phyloP scores from a whole-genome alignment of 208 protist species.

The Trypanosoma scelopori region DNA sequence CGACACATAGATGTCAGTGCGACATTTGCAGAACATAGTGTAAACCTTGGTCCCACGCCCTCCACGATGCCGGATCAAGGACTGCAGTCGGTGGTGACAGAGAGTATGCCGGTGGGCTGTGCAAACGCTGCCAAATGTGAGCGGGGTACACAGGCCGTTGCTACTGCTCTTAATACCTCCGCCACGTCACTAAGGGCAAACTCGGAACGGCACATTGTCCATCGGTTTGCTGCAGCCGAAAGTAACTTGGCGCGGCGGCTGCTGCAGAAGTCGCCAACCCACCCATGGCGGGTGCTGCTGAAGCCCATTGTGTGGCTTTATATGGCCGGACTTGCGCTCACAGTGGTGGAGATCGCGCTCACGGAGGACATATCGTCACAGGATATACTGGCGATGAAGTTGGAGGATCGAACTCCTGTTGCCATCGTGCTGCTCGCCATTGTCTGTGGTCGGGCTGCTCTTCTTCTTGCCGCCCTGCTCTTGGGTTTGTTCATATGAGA shows the following conservation, averaged over 20 bases:
- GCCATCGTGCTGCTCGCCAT: conserved; percentile 26
- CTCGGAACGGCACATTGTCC: neutral
- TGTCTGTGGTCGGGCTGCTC: conserved; percentile 23
- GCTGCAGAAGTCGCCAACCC: neutral
- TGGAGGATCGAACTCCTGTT: neutral
- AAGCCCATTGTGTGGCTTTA: conserved; percentile 32
- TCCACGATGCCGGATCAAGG: too few relatives aligned
- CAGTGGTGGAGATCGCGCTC: conserved; percentile 46
- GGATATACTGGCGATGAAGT: conserved; percentile 25
- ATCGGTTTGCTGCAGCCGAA: neutral
- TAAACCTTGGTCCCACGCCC: too few relatives aligned
- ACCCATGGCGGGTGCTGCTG: conserved; percentile 8
- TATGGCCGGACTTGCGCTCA: conserved; percentile 35
- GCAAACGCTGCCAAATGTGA: too few relatives aligned
- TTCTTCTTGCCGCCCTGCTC: conserved; percentile 31
- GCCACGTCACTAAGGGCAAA: neutral
- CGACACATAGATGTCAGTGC: neutral
- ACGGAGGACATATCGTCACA: conserved; percentile 29
- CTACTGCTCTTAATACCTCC: too few relatives aligned
- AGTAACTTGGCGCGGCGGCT: neutral
- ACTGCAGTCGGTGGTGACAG: too few relatives aligned
- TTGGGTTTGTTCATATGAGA: conserved; percentile 29
- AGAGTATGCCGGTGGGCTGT: too few relatives aligned
- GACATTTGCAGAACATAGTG: too few relatives aligned
- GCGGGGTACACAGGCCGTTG: too few relatives aligned